phyloP scores from a whole-genome alignment of 345 rosid genomes.

The Physaria fendleri region DNA sequence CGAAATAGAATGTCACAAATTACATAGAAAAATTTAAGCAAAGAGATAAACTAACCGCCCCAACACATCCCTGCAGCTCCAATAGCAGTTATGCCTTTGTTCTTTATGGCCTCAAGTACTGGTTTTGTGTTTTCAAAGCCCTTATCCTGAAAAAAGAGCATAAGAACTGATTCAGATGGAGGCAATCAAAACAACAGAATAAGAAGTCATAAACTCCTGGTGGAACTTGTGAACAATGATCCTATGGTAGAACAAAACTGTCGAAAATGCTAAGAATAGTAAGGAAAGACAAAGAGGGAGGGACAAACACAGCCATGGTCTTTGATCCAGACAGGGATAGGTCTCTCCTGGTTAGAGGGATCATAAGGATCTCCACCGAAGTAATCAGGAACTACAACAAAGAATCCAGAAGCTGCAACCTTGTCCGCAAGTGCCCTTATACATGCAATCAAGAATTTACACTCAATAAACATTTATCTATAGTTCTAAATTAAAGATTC shows the following conservation, averaged over 20 bases:
- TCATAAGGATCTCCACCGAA: slow-evolving; percentile 46
- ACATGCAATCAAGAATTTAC: background rate
- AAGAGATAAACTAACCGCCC: slow-evolving; percentile 41
- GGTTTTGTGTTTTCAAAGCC: slow-evolving; percentile 67
- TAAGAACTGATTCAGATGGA: background rate
- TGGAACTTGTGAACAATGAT: background rate
- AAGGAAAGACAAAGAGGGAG: background rate
- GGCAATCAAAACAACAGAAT: background rate
- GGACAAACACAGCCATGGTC: slow-evolving; percentile 58
- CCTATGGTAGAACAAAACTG: background rate
- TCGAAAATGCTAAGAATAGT: background rate
- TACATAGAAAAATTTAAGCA: background rate
- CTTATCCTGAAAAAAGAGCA: slow-evolving; percentile 42
- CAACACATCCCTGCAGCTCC: slow-evolving; percentile 72
- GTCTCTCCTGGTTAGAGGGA: slow-evolving; percentile 31
- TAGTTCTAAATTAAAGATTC: background rate
- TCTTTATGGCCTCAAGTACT: slow-evolving; percentile 54
- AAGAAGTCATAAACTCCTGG: slow-evolving; percentile 1
- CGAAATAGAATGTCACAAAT: background rate
- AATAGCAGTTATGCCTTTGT: slow-evolving; percentile 47
- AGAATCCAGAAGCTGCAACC: slow-evolving; percentile 67
- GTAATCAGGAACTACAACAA: slow-evolving; percentile 71
- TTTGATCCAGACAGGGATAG: slow-evolving; percentile 45
- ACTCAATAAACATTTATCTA: background rate
- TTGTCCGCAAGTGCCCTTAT: slow-evolving; percentile 69